Evolutionary conservation across 2,329 filamentous ascomycete species (phyloP).

Genomic region (Exophiala aquamarina): DNA sequence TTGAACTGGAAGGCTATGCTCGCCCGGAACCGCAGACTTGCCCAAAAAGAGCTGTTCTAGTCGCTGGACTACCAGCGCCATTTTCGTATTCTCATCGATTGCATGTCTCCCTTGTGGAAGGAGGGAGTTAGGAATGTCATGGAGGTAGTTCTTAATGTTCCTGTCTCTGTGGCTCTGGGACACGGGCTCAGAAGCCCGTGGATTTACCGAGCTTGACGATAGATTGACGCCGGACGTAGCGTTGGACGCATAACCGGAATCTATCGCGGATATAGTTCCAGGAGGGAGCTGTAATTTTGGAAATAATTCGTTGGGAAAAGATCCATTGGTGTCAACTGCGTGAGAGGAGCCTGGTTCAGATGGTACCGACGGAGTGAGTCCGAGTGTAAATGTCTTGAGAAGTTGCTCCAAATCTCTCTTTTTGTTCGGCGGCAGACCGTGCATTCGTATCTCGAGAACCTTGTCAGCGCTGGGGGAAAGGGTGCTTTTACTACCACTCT

Average conservation of each 20-base stretch:
- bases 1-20: conserved; percentile 52
- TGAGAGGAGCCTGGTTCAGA: conserved; percentile 14
- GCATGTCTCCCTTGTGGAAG: conserved; percentile 57
- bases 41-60: conserved; percentile 82
- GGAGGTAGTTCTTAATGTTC: conserved; percentile 68
- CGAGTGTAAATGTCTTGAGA: conserved; percentile 60
- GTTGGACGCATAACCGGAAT: conserved; percentile 38
- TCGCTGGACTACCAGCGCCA: conserved; percentile 72
- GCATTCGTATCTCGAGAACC: conserved; percentile 78
- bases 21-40: conserved; percentile 49
- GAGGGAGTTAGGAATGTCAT: conserved; percentile 70
- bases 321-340: neutral
- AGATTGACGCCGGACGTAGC: conserved; percentile 34
- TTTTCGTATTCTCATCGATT: conserved; percentile 72
- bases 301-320: neutral
- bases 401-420: conserved; percentile 74
- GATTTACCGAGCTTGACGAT: conserved; percentile 4
- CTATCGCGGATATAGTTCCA: conserved; percentile 12
- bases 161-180: conserved; percentile 43
- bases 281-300: neutral
- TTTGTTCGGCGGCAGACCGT: conserved; percentile 69
- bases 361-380: conserved; percentile 20
- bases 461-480: conserved; percentile 64
- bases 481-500: conserved; percentile 52
- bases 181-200: conserved; percentile 7